Percentiles rank a stretch among this genome's conserved stretches.
Conservation (phyloP, 306 rosid genomes). For the Begonia peltatifolia region DNA sequence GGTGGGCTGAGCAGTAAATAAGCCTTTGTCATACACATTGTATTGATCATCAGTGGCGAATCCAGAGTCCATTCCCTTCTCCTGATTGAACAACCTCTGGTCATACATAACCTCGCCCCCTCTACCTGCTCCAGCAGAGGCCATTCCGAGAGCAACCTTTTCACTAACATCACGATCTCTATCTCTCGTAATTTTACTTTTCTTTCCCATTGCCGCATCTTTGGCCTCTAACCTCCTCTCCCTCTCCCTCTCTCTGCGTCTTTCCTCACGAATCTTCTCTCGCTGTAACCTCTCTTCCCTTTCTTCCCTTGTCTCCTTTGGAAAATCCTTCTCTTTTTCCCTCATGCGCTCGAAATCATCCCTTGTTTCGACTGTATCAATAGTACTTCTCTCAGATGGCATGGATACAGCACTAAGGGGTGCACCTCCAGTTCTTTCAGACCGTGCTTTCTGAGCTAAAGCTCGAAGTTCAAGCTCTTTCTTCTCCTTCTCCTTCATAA, state of each 20-base stretch:
- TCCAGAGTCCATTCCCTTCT: constrained; percentile 80
- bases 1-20: constrained; percentile 71
- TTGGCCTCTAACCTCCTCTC: constrained; percentile 92
- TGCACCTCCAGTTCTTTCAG: constrained; percentile 64
- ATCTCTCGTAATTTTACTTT: constrained; percentile 82
- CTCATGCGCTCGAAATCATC: constrained; percentile 41
- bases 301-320: constrained; percentile 57
- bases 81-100: constrained; percentile 86
- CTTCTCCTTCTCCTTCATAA: constrained; percentile 73
- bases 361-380: constrained; percentile 34
- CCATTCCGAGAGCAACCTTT: constrained; percentile 94
- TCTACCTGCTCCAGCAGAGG: constrained; percentile 51
- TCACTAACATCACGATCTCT: constrained; percentile 91
- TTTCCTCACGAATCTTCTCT: constrained; percentile 80
- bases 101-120: constrained; percentile 86
- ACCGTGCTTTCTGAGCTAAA: constrained; percentile 72
- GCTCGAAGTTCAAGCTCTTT: constrained; percentile 71
- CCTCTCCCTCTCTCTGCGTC: constrained; percentile 84
- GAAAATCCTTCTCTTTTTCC: constrained; percentile 42
- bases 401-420: constrained; percentile 29
- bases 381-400: constrained; percentile 28
- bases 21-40: constrained; percentile 77
- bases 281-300: constrained; percentile 50
- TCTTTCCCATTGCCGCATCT: constrained; percentile 90
- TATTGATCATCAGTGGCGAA: constrained; percentile 82